phyloP scores from a whole-genome alignment of 1,284 basidiomycete species.

The Xerocomus cyaneibrunnescens region DNA sequence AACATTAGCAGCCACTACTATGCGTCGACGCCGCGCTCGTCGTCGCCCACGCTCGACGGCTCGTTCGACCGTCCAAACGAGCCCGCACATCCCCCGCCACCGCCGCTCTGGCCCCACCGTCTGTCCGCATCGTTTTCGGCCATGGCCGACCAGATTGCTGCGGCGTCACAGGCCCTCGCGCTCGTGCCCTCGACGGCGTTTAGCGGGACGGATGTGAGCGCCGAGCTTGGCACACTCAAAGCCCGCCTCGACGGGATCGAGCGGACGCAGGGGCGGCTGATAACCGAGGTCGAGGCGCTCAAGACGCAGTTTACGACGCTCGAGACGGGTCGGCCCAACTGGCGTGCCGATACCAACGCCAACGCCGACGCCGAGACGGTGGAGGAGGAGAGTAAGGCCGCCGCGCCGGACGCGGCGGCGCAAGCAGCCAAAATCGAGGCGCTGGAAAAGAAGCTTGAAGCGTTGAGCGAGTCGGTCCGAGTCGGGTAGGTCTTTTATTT shows the following conservation, averaged over 20 bases:
- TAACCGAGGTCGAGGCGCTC: slow-evolving; percentile 15
- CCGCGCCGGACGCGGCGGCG: not conserved
- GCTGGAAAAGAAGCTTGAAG: slow-evolving; percentile 24
- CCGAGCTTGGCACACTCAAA: slow-evolving; percentile 12
- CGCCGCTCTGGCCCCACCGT: slow-evolving; percentile 32
- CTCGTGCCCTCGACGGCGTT: slow-evolving; percentile 23
- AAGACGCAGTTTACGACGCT: slow-evolving; percentile 1
- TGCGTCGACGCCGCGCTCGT: slow-evolving; percentile 2
- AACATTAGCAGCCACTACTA: too few species aligned
- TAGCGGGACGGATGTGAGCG: slow-evolving; percentile 9
- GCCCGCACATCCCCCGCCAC: not conserved
- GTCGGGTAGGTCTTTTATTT: slow-evolving; percentile 15
- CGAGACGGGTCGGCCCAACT: not conserved
- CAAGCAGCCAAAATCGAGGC: slow-evolving; percentile 16
- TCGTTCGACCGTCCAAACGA: slow-evolving; percentile 11
- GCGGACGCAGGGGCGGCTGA: slow-evolving; percentile 13
- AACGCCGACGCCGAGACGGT: too few species aligned
- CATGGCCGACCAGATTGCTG: slow-evolving; percentile 43
- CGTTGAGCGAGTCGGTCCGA: slow-evolving; percentile 18
- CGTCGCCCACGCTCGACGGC: slow-evolving; percentile 22
- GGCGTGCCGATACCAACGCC: too few species aligned
- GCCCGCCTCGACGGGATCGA: slow-evolving; percentile 20
- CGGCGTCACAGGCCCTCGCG: slow-evolving; percentile 41
- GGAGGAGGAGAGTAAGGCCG: not conserved
- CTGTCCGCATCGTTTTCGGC: slow-evolving; percentile 40